These are phyloP conservation scores for Theobroma grandiflorum DNA, from an alignment of 441 rosid species.

Conservation along the genomic window DNA sequence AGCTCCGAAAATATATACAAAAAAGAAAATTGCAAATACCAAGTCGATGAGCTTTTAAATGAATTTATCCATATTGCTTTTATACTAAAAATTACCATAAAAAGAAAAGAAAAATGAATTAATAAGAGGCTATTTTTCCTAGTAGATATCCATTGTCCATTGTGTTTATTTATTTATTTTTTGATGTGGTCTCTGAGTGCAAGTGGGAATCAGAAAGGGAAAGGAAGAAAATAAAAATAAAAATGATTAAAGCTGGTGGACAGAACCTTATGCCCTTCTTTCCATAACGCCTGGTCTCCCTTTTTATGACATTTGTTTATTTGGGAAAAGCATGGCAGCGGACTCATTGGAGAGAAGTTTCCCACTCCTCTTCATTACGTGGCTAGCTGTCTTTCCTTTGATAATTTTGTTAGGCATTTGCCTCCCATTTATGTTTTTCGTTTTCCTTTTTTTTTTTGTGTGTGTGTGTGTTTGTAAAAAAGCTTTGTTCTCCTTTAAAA, in stretches of 20 bases:
- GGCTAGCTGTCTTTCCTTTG: conserved; percentile 33
- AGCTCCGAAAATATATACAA: neutral
- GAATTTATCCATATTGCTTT: neutral
- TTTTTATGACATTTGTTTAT: conserved; percentile 35
- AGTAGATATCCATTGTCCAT: conserved; percentile 24
- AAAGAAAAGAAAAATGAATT: neutral
- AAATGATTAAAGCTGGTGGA: conserved; percentile 25
- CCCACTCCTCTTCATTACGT: conserved; percentile 3
- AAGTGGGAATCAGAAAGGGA: conserved; percentile 32
- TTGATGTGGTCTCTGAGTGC: conserved; percentile 17
- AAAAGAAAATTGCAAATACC: neutral
- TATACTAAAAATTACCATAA: neutral
- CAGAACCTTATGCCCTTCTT: conserved; percentile 48
- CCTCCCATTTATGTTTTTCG: neutral
- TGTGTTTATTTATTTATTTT: neutral
- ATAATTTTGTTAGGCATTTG: neutral
- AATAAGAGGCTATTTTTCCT: conserved; percentile 7
- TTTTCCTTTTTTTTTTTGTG: too few species aligned
- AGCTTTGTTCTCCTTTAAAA: neutral
- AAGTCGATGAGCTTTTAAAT: neutral
- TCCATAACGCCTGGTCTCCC: conserved; percentile 47
- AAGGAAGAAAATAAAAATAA: neutral
- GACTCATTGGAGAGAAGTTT: conserved; percentile 2
- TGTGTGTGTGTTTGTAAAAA: neutral
- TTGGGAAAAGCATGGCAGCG: conserved; percentile 17